A percentile compares a stretch with the other conserved stretches of the same genome.
phyloP scores from a whole-genome alignment of 116 monocot species.

The Trichopus zeylanicus region DNA sequence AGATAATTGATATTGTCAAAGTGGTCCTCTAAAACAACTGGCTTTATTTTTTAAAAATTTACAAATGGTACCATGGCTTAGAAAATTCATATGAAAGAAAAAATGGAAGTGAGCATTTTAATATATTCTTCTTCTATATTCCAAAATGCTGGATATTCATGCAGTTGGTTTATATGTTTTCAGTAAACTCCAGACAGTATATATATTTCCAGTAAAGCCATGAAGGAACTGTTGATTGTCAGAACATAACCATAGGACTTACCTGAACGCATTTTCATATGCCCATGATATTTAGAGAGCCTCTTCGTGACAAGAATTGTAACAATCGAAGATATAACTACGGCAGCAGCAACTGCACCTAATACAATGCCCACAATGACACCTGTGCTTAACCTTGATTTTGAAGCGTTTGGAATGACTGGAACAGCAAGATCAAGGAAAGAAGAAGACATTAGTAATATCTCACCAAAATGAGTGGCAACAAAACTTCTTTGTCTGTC shows the following conservation, averaged over 20 bases:
- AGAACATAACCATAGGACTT: constrained; percentile 15
- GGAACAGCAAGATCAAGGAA: constrained; percentile 9
- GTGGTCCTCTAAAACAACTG: too few species aligned
- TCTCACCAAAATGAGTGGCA: neutral
- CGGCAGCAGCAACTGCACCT: constrained; percentile 27
- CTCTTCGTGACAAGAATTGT: constrained; percentile 47
- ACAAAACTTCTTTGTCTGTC: neutral
- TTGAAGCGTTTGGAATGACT: constrained; percentile 16
- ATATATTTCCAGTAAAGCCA: too few species aligned
- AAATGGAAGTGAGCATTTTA: too few species aligned
- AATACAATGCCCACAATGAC: constrained; percentile 54
- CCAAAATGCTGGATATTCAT: too few species aligned
- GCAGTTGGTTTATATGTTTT: too few species aligned
- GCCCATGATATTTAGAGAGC: constrained; percentile 10
- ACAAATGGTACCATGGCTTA: too few species aligned
- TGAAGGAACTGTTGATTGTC: neutral
- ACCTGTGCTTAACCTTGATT: constrained; percentile 42
- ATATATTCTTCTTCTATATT: too few species aligned
- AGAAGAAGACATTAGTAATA: neutral
- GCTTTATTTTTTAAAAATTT: too few species aligned
- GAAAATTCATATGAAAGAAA: too few species aligned
- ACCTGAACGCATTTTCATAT: constrained; percentile 46
- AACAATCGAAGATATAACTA: constrained; percentile 21
- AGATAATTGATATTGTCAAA: too few species aligned
- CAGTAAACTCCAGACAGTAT: too few species aligned